Base-by-base conservation (phyloP, 169 alveolate genomes). In the Neospora caninum region DNA sequence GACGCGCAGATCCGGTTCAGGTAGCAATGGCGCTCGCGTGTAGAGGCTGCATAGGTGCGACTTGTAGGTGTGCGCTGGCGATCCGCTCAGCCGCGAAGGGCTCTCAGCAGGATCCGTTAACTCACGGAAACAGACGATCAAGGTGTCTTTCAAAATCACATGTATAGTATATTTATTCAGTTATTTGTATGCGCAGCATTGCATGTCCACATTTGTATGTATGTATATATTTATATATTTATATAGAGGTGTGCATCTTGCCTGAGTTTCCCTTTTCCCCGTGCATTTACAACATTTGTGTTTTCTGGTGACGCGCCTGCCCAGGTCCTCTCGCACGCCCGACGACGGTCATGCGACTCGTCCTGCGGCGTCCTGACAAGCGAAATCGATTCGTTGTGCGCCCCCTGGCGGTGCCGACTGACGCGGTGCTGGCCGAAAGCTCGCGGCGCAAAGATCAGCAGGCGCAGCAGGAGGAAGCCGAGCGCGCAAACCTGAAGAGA, bases 381-480 rank as follows among this genome's bases (percentile, higher is more conserved):
- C 73, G 73, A 64, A 64, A 64, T 22, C 73, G 73, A 16, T 64
- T 64, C 73, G 25, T 64, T 6, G 73, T 64, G 16, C 73, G 73
- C 4, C 73, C 73, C 31, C n/a, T 64, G 73, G 73, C 73, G 31
- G 73, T 64, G 73, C 73, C 73, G n/a, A 64, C 73, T 1, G 73
- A 64, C 73, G 73, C 73, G n/a, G 7, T 9, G 7, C 73, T 64
- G 34, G 73, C 73, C 4, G 73, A 64, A 29, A 7, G 7, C 20
- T 64, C 73, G 73, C 73, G 73, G 73, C 73, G 73, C 25, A 64
- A 64, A 64, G 73, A 64, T 22, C 73, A 64, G 73, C 73, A 64
- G 73, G 73, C 73, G 16, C 73, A 22, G 73, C 73, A 64, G 73
- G 73, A 64, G 73, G 20, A 64, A 27, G 73, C 25, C 34, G 73